Evolutionary conservation across 2,329 filamentous ascomycete genomes (phyloP), one percentile per base, ranked within the genome.

Genomic region (Leptosphaerulina australis): DNA sequence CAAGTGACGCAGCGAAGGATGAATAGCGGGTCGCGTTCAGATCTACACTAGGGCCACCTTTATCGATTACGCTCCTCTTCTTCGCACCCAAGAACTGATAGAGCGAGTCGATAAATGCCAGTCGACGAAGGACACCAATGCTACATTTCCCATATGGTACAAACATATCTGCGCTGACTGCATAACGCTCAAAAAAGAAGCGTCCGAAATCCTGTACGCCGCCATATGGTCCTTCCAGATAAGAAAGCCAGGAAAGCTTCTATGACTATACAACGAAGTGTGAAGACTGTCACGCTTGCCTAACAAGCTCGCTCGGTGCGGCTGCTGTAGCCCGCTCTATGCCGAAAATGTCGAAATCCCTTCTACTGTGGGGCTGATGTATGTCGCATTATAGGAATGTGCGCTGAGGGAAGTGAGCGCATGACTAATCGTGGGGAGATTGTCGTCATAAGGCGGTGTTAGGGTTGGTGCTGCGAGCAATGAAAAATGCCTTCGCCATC

Each of bases 401-500:
- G 37, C 41, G 41, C 48, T 41, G 36, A 8, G 21, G 30, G 14
- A 15, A 3, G 12, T 12, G 31, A 50, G 55, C 53, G 44, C 44
- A 40, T 38, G 37, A 21, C 4, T 15, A n/a, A 26, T 20, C 15
- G 12, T 25, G n/a, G 22, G 14, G 5, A 37, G 17, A 11, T 22
- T 28, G 26, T 51, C 30, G 15, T 51, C 62, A 66, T 60, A 63
- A 59, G 30, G 58, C 59, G 21, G 53, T 66, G 24, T 59, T 53
- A 7, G 63, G 55, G 39, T 66, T 62, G 29, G 68, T 68, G 55
- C 64, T 71, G 40, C 72, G 70, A 20, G 68, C 66, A 54, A 85
- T 84, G 73, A 87, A 86, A 70, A 86, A 86, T 10, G 84, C 83
- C 73, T 87, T 87, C 31, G 84, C 84, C 77, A 87, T 84, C 70